These are phyloP conservation scores for Achaetomium macrosporum DNA, from an alignment of 2,329 filamentous ascomycete species.

Conservation along the genomic window DNA sequence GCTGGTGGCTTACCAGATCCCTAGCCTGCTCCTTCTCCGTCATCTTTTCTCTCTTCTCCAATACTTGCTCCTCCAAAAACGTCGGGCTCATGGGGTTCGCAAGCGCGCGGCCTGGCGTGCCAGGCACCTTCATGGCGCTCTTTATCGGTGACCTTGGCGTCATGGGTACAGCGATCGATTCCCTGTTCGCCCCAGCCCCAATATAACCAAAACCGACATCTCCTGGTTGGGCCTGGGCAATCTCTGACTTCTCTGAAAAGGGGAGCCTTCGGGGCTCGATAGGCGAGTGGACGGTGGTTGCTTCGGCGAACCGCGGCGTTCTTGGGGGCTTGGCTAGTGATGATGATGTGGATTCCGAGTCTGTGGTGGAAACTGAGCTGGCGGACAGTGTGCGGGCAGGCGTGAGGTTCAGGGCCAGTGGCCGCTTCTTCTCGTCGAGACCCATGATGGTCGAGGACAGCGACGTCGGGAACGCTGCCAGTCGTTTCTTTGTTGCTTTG, in stretches of 20 bases:
- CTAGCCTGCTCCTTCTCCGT: constrained; percentile 84
- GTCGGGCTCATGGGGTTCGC: constrained; percentile 83
- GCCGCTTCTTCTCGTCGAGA: constrained; percentile 50
- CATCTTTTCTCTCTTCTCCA: constrained; percentile 75
- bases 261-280: constrained; percentile 51
- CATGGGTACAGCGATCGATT: constrained; percentile 56
- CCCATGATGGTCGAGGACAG: constrained; percentile 20
- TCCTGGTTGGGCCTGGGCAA: constrained; percentile 64
- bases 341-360: constrained; percentile 47
- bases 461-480: constrained; percentile 30
- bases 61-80: constrained; percentile 76
- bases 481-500: constrained; percentile 8
- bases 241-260: constrained; percentile 53
- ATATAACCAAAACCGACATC: constrained; percentile 95
- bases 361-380: constrained; percentile 36
- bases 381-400: constrained; percentile 38
- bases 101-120: constrained; percentile 67
- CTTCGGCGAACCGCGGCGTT: constrained; percentile 75
- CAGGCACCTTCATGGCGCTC: constrained; percentile 83
- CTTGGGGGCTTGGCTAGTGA: constrained; percentile 60
- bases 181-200: constrained; percentile 48
- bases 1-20: constrained; percentile 67
- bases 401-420: constrained; percentile 49
- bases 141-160: constrained; percentile 76
- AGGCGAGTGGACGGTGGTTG: constrained; percentile 72